Percentiles rank a stretch among this genome's conserved stretches.
Conservation (phyloP, 2,329 filamentous ascomycete genomes). For the Pseudocercospora eumusae region DNA sequence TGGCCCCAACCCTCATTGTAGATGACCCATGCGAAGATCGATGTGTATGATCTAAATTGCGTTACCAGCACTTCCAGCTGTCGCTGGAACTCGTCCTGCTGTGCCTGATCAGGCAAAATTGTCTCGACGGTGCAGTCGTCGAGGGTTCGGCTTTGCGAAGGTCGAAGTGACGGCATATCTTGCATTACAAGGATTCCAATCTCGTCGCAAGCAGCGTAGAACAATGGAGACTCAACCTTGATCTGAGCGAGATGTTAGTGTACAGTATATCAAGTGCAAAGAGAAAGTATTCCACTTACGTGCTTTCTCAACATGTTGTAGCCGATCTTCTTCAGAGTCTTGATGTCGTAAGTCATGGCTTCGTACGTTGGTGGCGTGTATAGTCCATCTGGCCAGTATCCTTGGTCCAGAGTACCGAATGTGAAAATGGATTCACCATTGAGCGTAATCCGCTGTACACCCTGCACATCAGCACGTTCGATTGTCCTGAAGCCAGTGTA, state of each 20-base stretch:
- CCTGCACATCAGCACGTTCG: conserved; percentile 57
- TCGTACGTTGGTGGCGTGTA: conserved; percentile 65
- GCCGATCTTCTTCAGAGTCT: conserved; percentile 64
- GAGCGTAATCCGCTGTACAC: conserved; percentile 61
- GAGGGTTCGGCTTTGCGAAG: conserved; percentile 39
- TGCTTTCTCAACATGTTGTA: conserved; percentile 74
- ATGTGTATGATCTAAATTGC: conserved; percentile 65
- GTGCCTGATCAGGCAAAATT: conserved; percentile 45
- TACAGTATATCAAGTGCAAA: neutral
- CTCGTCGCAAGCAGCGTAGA: conserved; percentile 67
- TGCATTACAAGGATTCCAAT: conserved; percentile 68
- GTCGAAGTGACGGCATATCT: conserved; percentile 67
- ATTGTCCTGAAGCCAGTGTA: conserved; percentile 72
- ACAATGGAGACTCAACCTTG: conserved; percentile 67
- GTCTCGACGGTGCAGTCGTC: conserved; percentile 31
- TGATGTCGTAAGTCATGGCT: conserved; percentile 67
- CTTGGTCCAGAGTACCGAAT: conserved; percentile 70
- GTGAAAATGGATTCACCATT: conserved; percentile 70
- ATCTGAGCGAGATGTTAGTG: conserved; percentile 43
- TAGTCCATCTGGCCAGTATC: conserved; percentile 68
- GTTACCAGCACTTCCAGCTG: conserved; percentile 63
- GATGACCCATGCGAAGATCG: conserved; percentile 67
- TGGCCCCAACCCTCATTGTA: conserved; percentile 76
- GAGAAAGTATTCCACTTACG: conserved; percentile 15
- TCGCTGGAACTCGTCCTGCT: conserved; percentile 66